Base-by-base conservation (phyloP, 768 basidiomycete genomes). In the Calocera cornea region DNA sequence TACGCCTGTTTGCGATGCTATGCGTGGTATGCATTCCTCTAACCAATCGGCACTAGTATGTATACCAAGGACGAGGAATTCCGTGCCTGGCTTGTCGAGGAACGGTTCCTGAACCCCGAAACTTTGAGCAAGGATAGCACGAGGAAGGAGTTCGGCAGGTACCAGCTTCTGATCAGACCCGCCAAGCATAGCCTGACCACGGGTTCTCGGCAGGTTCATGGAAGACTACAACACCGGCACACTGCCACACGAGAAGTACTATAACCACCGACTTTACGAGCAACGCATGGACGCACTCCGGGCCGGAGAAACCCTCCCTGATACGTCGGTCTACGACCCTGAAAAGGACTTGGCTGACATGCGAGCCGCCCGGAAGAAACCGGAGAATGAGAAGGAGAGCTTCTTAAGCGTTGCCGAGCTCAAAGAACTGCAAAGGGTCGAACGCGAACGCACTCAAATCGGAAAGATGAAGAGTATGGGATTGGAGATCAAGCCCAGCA, bases 191-290 rank as follows among this genome's bases (percentile, higher is more conserved):
- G 34, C 29, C 64, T 67, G n/a, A 41, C n/a, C n/a, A 24, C 8
- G 27, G 31, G 31, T 47, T 3, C 24, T 17, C 44, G 17, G 31
- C 8, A 44, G 7, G n/a, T 68, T 65, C 36, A 40, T 68, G 33
- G 90, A 92, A 75, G 90, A 92, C 73, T 92, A 81, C 73, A 90
- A 92, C 72, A 91, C 89, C 34, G 87, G 90, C 16, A 97, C 94
- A 1, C 81, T 97, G 1, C 91, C 94, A 11, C 89, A 95, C 72
- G 92, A 95, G 75, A 97, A 97, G 75, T 97, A 94, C 76, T 95
- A 95, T 76, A 84, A 94, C 73, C 92, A 95, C 83, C 86, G 85
- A 66, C 82, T 84, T 3, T 93, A 92, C 74, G 91, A 94, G 69
- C 80, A 80, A 24, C 87, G 91, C 60, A 95, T 95, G 94, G 76